Evolutionary conservation across 1,139 yeast species (phyloP), one percentile per base, ranked within the genome.

Genomic region (Ogataea hybrid): DNA sequence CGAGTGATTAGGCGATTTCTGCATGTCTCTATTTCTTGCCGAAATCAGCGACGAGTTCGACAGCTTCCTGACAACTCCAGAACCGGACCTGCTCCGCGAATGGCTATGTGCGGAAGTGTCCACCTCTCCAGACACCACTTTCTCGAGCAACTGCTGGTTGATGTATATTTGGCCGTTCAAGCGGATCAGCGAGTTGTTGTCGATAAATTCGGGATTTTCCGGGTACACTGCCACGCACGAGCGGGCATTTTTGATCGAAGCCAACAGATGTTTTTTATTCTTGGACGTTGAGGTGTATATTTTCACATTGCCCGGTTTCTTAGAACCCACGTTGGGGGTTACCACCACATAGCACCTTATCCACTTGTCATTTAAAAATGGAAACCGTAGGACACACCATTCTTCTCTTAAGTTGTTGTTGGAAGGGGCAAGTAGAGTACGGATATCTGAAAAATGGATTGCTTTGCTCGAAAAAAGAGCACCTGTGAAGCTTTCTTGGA

Each of bases 401-500:
- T 77, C 83, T 41, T 59, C 68, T 43, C 72, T 70, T 40, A 67
- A 65, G 44, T 73, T 64, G 27, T 54, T 56, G 52, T 74, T 73
- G 46, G 65, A 70, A 38, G 71, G 71, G 3, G 75, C 69, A 43
- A 77, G 64, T 28, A 77, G 61, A 2, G 77, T 72, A 51, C 75
- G 75, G 37, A 76, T 69, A 53, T 77, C 83, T n/a, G 74, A 67
- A 48, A 77, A 67, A 46, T 69, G 63, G 5, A 77, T 65, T 1
- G 79, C 82, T 50, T 73, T 75, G n/a, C 73, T 59, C n/a, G 79
- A 72, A 35, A 77, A 61, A 25, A 75, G 59, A 9, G 76, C 81
- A 11, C 81, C 83, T 1, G 81, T 76, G 53, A 69, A 77, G 10
- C 79, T 71, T 59, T 77, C 80, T 57, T 74, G 77, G 44, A 77